These are phyloP conservation scores for Leccinum imitatum DNA, from an alignment of 768 basidiomycete genomes.

Conservation along the genomic window DNA sequence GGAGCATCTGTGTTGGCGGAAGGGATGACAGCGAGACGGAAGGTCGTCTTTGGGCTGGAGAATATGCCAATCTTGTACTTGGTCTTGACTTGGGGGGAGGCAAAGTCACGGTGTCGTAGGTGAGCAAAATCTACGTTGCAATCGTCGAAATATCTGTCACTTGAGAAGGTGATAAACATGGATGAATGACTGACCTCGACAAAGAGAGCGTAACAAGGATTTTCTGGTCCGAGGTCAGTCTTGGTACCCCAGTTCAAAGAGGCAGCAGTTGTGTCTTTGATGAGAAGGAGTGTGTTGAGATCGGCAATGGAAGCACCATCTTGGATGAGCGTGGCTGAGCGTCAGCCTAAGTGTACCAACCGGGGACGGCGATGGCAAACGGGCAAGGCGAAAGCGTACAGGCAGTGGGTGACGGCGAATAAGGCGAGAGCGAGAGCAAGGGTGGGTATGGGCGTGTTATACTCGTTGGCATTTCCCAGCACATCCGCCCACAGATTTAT, in stretches of 20 bases:
- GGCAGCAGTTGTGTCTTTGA: conserved; percentile 95
- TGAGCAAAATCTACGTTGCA: conserved; percentile 95
- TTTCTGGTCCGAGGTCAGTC: conserved; percentile 83
- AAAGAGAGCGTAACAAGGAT: conserved; percentile 85
- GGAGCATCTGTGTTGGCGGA: conserved; percentile 91
- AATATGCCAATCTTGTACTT: conserved; percentile 98
- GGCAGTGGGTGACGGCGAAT: too few relatives aligned
- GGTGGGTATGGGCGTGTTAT: too few relatives aligned
- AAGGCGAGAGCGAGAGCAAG: too few relatives aligned
- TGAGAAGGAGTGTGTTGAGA: conserved; percentile 88
- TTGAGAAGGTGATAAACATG: conserved; percentile 91
- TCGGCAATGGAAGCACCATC: conserved; percentile 89
- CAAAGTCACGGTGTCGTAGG: conserved; percentile 68
- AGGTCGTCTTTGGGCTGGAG: conserved; percentile 85
- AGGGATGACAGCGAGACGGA: conserved; percentile 84
- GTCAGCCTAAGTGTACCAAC: conserved; percentile 83
- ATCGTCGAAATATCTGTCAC: conserved; percentile 92
- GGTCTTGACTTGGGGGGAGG: conserved; percentile 63
- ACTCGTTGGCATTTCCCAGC: too few relatives aligned
- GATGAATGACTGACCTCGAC: conserved; percentile 95
- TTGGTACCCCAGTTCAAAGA: conserved; percentile 99
- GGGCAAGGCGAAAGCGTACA: too few relatives aligned
- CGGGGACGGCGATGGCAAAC: conserved; percentile 77
- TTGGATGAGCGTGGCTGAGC: conserved; percentile 86
- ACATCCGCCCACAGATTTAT: too few relatives aligned